These are phyloP conservation scores for Filobasidium wieringae DNA, from an alignment of 768 basidiomycete species.

Conservation along the genomic window DNA sequence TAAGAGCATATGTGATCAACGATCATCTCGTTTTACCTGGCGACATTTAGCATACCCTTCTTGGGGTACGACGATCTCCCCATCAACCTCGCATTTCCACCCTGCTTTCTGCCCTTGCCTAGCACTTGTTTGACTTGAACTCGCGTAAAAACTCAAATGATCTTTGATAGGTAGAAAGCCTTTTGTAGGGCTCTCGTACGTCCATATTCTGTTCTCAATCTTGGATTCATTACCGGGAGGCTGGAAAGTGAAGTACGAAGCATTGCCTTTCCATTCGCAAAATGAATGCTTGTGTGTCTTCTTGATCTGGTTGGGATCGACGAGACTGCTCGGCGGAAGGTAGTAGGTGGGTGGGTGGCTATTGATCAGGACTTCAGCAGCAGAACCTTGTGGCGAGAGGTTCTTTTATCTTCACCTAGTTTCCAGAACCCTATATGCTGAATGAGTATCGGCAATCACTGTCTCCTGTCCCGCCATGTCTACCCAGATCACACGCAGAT, in stretches of 20 bases:
- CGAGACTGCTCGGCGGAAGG: conserved; percentile 18
- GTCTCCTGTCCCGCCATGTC: conserved; percentile 19
- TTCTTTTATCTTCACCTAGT: conserved; percentile 21
- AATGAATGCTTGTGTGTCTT: conserved; percentile 20
- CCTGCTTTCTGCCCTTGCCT: neutral
- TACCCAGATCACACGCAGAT: conserved; percentile 25
- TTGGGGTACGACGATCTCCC: conserved; percentile 30
- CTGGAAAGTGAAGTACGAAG: conserved; percentile 25
- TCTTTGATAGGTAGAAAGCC: conserved; percentile 27
- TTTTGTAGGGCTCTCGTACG: conserved; percentile 24
- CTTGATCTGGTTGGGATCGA: conserved; percentile 14
- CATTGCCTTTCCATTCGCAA: conserved; percentile 34
- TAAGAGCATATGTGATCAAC: neutral
- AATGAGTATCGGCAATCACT: conserved; percentile 26
- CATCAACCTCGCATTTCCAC: conserved; percentile 24
- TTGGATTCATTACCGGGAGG: conserved; percentile 11
- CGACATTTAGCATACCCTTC: conserved; percentile 22
- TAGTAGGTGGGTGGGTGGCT: conserved; percentile 39
- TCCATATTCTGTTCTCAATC: conserved; percentile 32
- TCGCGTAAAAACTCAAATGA: conserved; percentile 35
- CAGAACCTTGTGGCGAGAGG: neutral
- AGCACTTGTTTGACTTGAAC: neutral
- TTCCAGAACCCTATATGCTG: conserved; percentile 31
- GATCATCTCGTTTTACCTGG: neutral
- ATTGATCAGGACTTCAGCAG: neutral